phyloP scores from a whole-genome alignment of 306 rosid genomes.

The Cucurbita maxima region DNA sequence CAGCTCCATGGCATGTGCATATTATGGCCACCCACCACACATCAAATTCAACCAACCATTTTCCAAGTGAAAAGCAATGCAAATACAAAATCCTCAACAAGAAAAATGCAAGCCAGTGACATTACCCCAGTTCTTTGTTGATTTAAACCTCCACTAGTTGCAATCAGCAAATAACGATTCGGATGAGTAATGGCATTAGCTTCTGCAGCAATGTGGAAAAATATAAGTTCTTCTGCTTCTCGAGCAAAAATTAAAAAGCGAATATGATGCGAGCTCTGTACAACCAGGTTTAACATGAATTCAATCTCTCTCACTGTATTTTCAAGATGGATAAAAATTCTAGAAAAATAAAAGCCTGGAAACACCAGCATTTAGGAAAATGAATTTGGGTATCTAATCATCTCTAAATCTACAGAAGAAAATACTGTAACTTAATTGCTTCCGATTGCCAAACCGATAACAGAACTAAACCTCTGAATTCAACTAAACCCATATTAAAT shows the following conservation, averaged over 20 bases:
- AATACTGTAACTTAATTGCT: background rate
- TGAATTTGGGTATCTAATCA: background rate
- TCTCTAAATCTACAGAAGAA: background rate
- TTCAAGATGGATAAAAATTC: background rate
- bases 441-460: background rate
- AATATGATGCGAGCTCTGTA: background rate
- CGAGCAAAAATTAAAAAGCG: background rate
- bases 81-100: background rate
- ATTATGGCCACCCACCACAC: background rate
- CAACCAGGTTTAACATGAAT: background rate
- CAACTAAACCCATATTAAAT: background rate
- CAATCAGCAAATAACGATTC: conserved; percentile 68
- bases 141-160: conserved; percentile 97
- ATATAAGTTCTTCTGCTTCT: background rate
- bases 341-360: background rate
- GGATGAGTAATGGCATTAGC: conserved; percentile 37
- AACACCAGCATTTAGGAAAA: background rate
- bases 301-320: background rate
- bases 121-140: conserved; percentile 98
- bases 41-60: background rate
- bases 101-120: conserved; percentile 9
- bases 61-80: background rate
- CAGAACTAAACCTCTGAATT: background rate
- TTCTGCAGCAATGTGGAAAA: conserved; percentile 32
- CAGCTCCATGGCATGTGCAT: background rate